Evolutionary conservation across 2,329 filamentous ascomycete genomes (phyloP).

Genomic region (Calonectria henricotiae): DNA sequence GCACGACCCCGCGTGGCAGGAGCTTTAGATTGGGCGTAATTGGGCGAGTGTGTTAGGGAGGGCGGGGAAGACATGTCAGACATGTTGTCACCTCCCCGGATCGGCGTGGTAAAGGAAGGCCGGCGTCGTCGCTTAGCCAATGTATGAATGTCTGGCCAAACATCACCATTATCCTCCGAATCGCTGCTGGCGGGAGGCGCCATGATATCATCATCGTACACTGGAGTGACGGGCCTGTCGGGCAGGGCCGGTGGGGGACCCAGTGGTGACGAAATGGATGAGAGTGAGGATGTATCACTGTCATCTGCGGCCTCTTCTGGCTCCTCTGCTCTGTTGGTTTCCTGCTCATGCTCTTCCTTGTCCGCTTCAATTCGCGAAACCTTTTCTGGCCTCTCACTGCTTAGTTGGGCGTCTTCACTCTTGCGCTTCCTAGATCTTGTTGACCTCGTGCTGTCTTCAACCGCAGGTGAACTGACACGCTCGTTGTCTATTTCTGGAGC

Average conservation of each 20-base stretch:
- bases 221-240: conserved; percentile 61
- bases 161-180: conserved; percentile 62
- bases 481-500: conserved; percentile 42
- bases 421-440: conserved; percentile 72
- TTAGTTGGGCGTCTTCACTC: conserved; percentile 64
- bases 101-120: conserved; percentile 58
- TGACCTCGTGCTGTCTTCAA: conserved; percentile 55
- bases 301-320: conserved; percentile 45
- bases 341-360: conserved; percentile 42
- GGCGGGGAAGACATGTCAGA: conserved; percentile 76
- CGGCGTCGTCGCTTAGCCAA: conserved; percentile 66
- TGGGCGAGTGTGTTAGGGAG: conserved; percentile 78
- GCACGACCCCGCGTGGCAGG: conserved; percentile 55
- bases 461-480: conserved; percentile 50
- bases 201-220: conserved; percentile 67
- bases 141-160: conserved; percentile 70
- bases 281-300: conserved; percentile 61
- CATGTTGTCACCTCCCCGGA: conserved; percentile 57
- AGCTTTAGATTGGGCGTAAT: conserved; percentile 59
- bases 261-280: conserved; percentile 59
- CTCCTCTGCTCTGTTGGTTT: conserved; percentile 32
- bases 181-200: conserved; percentile 72
- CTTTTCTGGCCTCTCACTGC: conserved; percentile 59
- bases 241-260: conserved; percentile 50
- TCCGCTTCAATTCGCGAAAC: conserved; percentile 53